Conservation (phyloP, 148 eudicot genomes). For the Hydrangea macrophylla region DNA sequence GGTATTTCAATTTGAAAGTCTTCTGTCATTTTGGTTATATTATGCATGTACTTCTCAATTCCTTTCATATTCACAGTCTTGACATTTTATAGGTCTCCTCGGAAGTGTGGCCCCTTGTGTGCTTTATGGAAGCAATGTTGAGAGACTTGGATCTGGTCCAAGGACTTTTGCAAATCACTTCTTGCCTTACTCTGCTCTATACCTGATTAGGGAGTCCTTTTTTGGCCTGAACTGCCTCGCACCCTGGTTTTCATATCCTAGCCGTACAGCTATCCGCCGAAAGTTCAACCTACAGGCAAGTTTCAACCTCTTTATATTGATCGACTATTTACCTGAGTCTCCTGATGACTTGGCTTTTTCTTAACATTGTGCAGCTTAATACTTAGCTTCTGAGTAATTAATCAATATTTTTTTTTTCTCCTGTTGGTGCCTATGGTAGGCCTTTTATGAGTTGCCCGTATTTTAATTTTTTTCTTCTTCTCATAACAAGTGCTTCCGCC, state of each 20-base stretch:
- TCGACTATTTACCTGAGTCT: too few species aligned
- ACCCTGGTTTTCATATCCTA: conserved; percentile 70
- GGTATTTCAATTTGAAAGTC: too few species aligned
- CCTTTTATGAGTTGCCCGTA: not conserved
- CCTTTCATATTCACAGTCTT: not conserved
- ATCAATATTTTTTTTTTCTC: not conserved
- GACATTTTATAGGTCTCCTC: conserved; percentile 54
- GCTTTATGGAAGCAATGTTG: conserved; percentile 75
- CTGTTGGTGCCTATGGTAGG: not conserved
- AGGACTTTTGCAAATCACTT: conserved; percentile 59
- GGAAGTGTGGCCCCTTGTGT: conserved; percentile 85
- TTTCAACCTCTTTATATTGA: conserved; percentile 3
- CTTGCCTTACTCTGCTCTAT: too few species aligned
- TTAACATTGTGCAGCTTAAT: not conserved
- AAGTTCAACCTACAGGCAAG: conserved; percentile 79
- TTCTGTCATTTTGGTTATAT: too few species aligned
- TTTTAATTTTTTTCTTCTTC: not conserved
- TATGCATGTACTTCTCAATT: too few species aligned
- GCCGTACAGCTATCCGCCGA: conserved; percentile 70
- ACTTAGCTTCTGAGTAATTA: not conserved
- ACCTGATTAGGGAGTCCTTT: conserved; percentile 53
- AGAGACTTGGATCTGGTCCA: conserved; percentile 62
- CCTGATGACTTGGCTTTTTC: too few species aligned
- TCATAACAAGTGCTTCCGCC: not conserved
- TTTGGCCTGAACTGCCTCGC: conserved; percentile 71